These are phyloP conservation scores for Diaporthe longicolla DNA, from an alignment of 2,329 filamentous ascomycete species.

Conservation along the genomic window DNA sequence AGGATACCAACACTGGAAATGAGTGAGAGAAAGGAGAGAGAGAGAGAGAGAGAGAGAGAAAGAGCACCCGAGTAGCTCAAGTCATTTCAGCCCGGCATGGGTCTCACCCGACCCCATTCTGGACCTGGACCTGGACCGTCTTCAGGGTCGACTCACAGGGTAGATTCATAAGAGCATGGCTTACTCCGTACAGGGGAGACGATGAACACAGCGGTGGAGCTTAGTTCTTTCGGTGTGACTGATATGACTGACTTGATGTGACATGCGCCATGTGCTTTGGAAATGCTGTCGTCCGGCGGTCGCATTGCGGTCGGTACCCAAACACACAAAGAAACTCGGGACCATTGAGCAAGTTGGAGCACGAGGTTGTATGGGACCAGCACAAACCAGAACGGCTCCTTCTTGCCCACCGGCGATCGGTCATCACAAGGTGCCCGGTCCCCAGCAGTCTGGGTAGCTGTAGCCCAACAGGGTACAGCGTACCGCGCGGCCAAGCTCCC, in stretches of 20 bases:
- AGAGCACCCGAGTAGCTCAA: neutral
- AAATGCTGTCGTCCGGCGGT: neutral
- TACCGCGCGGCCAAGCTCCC: slow-evolving; percentile 17
- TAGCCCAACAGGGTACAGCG: neutral
- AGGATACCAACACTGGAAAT: slow-evolving; percentile 12
- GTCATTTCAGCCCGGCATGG: slow-evolving; percentile 12
- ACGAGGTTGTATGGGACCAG: neutral
- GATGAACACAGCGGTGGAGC: neutral
- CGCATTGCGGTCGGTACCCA: slow-evolving; percentile 6
- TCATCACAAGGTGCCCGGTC: slow-evolving; percentile 8
- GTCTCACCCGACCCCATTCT: neutral
- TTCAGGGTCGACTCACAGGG: neutral
- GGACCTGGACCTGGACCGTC: neutral
- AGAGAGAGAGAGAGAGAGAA: too few relatives aligned
- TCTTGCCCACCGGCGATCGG: slow-evolving; percentile 11
- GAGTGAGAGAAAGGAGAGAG: too few relatives aligned
- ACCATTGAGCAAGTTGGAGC: neutral
- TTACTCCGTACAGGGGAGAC: neutral
- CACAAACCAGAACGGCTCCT: neutral
- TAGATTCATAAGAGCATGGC: slow-evolving; percentile 4
- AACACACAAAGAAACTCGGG: neutral
- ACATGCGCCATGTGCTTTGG: neutral
- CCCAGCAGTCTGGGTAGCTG: neutral
- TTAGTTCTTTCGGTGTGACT: slow-evolving; percentile 15
- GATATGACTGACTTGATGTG: neutral